phyloP scores from a whole-genome alignment of 1,284 basidiomycete genomes.

The Moesziomyces globuligerus region DNA sequence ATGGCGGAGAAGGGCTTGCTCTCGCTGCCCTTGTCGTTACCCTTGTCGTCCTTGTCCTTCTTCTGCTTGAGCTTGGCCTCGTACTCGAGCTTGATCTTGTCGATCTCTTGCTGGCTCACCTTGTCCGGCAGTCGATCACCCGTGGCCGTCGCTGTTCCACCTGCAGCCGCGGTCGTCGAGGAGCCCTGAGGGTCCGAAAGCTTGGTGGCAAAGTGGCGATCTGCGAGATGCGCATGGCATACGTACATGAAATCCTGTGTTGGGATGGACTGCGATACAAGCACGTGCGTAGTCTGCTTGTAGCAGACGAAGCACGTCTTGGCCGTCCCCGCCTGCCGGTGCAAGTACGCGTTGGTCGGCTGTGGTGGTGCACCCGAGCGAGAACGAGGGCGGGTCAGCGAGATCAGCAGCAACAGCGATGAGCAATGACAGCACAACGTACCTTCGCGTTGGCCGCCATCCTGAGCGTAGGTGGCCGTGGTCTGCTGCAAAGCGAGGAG shows the following conservation, averaged over 20 bases:
- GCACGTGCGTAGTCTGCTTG: conserved; percentile 49
- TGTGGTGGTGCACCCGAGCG: conserved; percentile 8
- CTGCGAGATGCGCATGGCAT: conserved; percentile 53
- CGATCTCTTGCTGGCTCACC: conserved; percentile 51
- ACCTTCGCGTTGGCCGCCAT: no score
- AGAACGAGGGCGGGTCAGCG: no score
- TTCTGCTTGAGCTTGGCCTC: conserved; percentile 39
- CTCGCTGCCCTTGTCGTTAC: conserved; percentile 18
- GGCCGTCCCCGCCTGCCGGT: conserved; percentile 53
- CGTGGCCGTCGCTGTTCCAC: background rate
- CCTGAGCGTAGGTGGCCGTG: no score
- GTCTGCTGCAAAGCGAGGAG: no score
- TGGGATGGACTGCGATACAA: conserved; percentile 51
- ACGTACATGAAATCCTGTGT: conserved; percentile 57
- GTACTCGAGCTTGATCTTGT: conserved; percentile 53
- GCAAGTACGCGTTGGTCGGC: conserved; percentile 52
- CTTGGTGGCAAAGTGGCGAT: conserved; percentile 54
- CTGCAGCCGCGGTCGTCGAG: background rate
- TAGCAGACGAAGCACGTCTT: conserved; percentile 55
- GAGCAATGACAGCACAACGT: no score
- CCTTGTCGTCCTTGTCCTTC: conserved; percentile 24
- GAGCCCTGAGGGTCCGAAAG: conserved; percentile 25
- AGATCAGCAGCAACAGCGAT: no score
- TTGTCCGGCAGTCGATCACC: conserved; percentile 33
- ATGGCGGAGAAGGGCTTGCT: conserved; percentile 25